Evolutionary conservation across 306 rosid genomes (phyloP), one percentile per base, ranked within the genome.

Genomic region (Hippophae gyantsensis): DNA sequence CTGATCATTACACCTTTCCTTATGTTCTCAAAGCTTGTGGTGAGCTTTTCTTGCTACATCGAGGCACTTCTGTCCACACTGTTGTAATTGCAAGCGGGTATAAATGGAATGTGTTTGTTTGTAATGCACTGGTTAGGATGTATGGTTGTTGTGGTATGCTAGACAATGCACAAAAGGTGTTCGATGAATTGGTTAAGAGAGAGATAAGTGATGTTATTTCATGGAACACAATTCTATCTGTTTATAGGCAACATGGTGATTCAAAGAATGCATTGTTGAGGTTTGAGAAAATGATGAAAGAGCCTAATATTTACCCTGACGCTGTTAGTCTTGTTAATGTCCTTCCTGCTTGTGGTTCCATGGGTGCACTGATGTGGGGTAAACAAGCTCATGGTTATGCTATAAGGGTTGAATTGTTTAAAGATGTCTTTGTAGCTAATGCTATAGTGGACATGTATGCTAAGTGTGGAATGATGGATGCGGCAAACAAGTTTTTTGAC

Each of bases 371-470:
- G 3, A 61, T 51, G 57, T 74, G 57, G 50, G 97, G 97, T 11
- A 86, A 69, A 77, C 78, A 84, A 72, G 68, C 82, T 50, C 97
- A 89, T 27, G 82, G 82, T 27, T 84, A 65, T 77, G 71, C 90
- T 13, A 18, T 86, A 48, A 74, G 87, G 47, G 75, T 66, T 56
- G 84, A 89, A 5, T 75, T 89, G 66, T 60, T 72, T 69, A 95
- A 84, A 50, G 95, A 86, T 77, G 79, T 89, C 10, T 89, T 76
- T 62, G 94, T 89, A 66, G 89, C 95, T 27, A 89, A 89, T 77
- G 88, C 86, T 45, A 14, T 86, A 6, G 76, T 90, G 62, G 95
- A 82, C 76, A 80, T 84, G 95, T 86, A 86, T 68, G 79, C 90
- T 8, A 90, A 90, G 78, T 80, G 95, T 72, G 76, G 74, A 40